Percentiles rank a stretch among this genome's conserved stretches.
Conservation (phyloP, 306 rosid species). For the Malus orientalis region DNA sequence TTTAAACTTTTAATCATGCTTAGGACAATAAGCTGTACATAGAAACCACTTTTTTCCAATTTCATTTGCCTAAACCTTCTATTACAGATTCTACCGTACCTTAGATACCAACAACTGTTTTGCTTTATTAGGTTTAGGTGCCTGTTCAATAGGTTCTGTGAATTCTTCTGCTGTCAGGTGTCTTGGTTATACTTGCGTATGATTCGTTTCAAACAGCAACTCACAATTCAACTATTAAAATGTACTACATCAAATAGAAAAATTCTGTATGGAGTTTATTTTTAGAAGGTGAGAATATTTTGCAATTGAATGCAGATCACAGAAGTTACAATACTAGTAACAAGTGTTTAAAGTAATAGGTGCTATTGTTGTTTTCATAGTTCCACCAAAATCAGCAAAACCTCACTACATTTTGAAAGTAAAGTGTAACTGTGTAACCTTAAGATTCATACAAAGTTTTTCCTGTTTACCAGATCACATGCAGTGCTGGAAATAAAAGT, state of each 20-base stretch:
- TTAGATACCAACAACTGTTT: background rate
- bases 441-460: too few species aligned
- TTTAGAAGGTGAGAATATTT: background rate
- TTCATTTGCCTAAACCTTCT: background rate
- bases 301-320: background rate
- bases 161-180: background rate
- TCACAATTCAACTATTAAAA: background rate
- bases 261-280: background rate
- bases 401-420: too few species aligned
- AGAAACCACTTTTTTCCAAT: background rate
- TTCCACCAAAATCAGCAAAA: too few species aligned
- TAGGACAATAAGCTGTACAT: background rate
- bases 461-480: conserved; percentile 40
- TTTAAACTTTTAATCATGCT: background rate
- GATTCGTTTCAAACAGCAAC: background rate
- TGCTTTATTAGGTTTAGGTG: background rate
- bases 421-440: too few species aligned
- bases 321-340: background rate
- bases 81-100: background rate
- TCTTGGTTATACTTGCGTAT: background rate
- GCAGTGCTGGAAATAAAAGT: conserved; percentile 57
- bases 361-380: too few species aligned
- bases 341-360: too few species aligned
- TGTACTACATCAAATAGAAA: background rate
- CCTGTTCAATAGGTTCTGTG: background rate